Evolutionary conservation across 2,329 filamentous ascomycete genomes (phyloP), one percentile per base, ranked within the genome.

Genomic region (Colletotrichum tofieldiae): DNA sequence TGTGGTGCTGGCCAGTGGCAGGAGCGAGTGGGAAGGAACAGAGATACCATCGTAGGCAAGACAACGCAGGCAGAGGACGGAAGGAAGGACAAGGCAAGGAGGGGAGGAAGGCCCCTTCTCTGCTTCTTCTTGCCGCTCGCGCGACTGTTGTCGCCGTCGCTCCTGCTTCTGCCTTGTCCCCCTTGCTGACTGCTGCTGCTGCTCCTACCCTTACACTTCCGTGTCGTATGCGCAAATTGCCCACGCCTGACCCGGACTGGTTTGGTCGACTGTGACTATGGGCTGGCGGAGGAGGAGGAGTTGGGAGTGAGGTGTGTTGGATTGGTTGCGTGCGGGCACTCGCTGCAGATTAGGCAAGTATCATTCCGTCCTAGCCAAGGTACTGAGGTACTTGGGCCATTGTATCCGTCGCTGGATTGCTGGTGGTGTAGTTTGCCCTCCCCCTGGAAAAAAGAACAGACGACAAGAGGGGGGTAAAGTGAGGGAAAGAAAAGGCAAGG

Each of bases 321-420:
- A 66, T 59, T 45, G 63, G 67, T 67, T 71, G 54, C 67, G 55
- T 45, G 55, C 47, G 55, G 63, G 26, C 55, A 66, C 55, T 55
- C 67, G n/a, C 62, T 39, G 61, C 47, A 39, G 29, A 61, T 45
- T 60, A 60, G 62, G 32, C 12, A 72, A 20, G 69, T 68, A 67
- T 45, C 65, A 26, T 54, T 54, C 52, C 52, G 58, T 59, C 65
- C 58, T 72, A 52, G 51, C 35, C 64, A 55, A 62, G 68, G 69
- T 63, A 23, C 39, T 43, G 52, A n/a, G 68, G 52, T 71, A 71
- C 68, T 52, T 71, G 32, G n/a, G 56, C 51, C 39, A 43, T 63
- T 43, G 60, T 63, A 63, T 39, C 26, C 2, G 59, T 49, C n/a
- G 64, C 55, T 60, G 43, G 45, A 26, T 29, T 39, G 37, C 60